Base-by-base conservation (phyloP, 2,329 filamentous ascomycete species). In the Aspergillus bombycis region DNA sequence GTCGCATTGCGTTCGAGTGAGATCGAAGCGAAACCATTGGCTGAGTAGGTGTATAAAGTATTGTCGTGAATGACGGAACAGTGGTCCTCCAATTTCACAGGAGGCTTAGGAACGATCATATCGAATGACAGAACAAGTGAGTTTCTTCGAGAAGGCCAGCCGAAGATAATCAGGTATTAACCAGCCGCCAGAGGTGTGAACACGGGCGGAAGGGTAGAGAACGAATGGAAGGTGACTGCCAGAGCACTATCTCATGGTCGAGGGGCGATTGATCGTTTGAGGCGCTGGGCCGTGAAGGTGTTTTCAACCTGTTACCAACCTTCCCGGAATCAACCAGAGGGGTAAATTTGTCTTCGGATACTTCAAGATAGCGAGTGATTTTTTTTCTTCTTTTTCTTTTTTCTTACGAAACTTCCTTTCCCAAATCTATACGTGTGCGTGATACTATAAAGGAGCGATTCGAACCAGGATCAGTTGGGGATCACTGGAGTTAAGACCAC, bases 41-140 rank as follows among this genome's bases (percentile, higher is more conserved):
- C 80, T 7, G 92, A 92, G 77, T 92, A 96, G 53, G 91, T 89
- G 81, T 96, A 98, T 59, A 98, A 87, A 14, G 89, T 93, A 77
- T 93, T 89, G 74, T 93, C 84, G 81, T 92, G 84, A 65, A 97
- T 85, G 73, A 91, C 87, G 62, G 93, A 93, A 80, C 94, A 98
- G 72, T 92, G 89, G 78, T 89, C 88, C 77, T 88, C 86, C 75
- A 97, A 81, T 66, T 89, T 82, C 74, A 88, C 84, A 59, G 86
- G 81, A 58, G 93, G 93, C 73, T 88, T 80, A 56, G 93, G 92
- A 62, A 90, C 83, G 73, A 88, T 82, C 93, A 96, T 96, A 53
- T 72, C 73, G 68, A 64, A 65, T 58, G 58, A 60, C 9, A 38
- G 52, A 61, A 52, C 65, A 62, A 48, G 30, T 55, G 45, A 56